Conservation (phyloP, 768 basidiomycete genomes). For the Boletus patriciae region DNA sequence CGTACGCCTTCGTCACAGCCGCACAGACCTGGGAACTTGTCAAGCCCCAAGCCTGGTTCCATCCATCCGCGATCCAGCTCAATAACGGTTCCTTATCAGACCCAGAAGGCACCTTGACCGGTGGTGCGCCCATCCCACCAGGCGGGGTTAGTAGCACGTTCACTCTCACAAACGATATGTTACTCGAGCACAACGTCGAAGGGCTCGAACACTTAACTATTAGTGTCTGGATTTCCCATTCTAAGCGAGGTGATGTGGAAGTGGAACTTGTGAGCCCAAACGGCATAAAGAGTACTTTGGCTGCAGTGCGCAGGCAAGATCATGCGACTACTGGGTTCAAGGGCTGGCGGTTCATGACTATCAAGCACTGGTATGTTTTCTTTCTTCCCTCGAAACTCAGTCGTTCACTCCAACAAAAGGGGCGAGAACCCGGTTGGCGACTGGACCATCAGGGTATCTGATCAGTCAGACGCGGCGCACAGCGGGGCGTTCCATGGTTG, state of each 20-base stretch:
- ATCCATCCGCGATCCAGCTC: constrained; percentile 69
- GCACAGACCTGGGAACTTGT: constrained; percentile 83
- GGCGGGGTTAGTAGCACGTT: constrained; percentile 67
- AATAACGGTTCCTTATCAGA: constrained; percentile 54
- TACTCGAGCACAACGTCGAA: constrained; percentile 79
- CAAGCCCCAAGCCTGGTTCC: constrained; percentile 92
- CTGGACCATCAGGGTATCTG: constrained; percentile 88
- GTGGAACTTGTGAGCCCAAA: constrained; percentile 85
- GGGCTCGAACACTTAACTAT: constrained; percentile 89
- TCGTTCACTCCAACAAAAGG: constrained; percentile 48
- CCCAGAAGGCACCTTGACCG: constrained; percentile 48
- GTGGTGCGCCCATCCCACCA: constrained; percentile 63
- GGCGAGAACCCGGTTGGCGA: constrained; percentile 88
- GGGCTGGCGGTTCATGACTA: constrained; percentile 98
- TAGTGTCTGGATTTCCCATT: constrained; percentile 90
- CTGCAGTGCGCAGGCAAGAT: constrained; percentile 68
- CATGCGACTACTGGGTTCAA: constrained; percentile 65
- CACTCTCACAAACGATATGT: constrained; percentile 62
- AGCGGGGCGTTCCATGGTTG: constrained; percentile 82
- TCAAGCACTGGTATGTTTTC: constrained; percentile 85
- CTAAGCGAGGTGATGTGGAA: constrained; percentile 86
- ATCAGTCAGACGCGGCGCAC: constrained; percentile 60
- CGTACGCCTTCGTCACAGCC: constrained; percentile 73
- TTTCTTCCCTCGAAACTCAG: constrained; percentile 1
- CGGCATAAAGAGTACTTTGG: constrained; percentile 83